Percentiles rank a stretch among this genome's conserved stretches.
Evolutionary conservation across 2,329 filamentous ascomycete genomes (phyloP).

Genomic region (Beauveria brongniartii): DNA sequence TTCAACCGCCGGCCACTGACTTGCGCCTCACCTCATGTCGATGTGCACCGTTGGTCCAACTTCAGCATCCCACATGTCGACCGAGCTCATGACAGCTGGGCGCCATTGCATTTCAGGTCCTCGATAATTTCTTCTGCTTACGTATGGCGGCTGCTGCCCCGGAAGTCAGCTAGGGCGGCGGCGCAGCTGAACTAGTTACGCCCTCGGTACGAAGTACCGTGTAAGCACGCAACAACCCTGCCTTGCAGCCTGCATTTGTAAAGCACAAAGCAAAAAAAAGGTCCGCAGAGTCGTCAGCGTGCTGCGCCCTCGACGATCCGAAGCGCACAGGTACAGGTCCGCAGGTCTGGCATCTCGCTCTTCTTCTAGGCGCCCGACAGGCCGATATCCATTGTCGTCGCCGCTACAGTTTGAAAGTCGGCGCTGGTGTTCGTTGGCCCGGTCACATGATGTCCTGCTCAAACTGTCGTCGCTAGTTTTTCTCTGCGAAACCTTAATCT

Average conservation of each 20-base stretch:
- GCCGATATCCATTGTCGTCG: neutral
- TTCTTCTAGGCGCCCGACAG: neutral
- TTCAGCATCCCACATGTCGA: neutral
- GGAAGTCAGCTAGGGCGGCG: neutral
- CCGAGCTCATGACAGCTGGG: neutral
- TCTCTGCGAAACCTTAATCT: neutral
- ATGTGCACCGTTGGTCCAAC: neutral
- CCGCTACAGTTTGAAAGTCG: neutral
- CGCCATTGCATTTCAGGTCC: too few relatives aligned
- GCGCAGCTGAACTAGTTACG: neutral
- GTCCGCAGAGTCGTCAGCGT: neutral
- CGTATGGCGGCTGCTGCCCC: neutral
- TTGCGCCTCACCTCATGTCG: neutral
- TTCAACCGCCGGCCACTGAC: neutral
- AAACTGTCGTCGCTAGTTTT: neutral
- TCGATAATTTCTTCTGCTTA: neutral
- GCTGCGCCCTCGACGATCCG: neutral
- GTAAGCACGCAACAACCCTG: neutral
- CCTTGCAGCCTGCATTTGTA: neutral
- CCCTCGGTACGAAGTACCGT: neutral
- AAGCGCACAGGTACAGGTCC: neutral
- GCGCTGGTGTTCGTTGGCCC: neutral
- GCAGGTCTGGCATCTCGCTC: neutral
- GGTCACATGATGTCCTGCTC: conserved; percentile 1
- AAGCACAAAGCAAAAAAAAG: neutral